Evolutionary conservation across 225 moss, liverwort and hornwort genomes (phyloP).

Genomic region (Neckera pumila): DNA sequence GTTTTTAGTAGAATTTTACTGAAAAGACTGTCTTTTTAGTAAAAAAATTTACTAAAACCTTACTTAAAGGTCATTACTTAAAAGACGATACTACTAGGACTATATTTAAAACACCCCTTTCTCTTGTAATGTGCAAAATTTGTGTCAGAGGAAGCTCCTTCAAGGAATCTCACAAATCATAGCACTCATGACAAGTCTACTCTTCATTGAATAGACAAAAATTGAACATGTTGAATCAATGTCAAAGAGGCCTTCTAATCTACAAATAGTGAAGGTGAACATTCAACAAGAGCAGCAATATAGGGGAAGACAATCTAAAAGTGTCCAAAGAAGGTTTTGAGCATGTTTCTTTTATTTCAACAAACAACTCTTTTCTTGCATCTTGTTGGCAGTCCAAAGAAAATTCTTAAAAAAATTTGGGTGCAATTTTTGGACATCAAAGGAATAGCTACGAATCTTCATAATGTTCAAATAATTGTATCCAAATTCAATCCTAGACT

Average conservation of each 20-base stretch:
- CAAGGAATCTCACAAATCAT: not conserved
- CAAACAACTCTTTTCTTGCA: rapidly evolving
- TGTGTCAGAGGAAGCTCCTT: rapidly evolving
- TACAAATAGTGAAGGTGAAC: not conserved
- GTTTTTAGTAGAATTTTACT: no score
- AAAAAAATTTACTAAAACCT: no score
- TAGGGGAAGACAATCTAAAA: not conserved
- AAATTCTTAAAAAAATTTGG: not conserved
- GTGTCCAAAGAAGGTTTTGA: not conserved
- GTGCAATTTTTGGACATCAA: not conserved
- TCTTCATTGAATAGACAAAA: not conserved
- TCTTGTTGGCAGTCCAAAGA: rapidly evolving
- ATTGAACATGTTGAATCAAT: not conserved
- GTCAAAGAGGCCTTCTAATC: not conserved
- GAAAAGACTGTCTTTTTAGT: no score
- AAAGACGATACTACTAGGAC: no score
- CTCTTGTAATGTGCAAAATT: no score
- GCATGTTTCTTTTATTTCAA: not conserved
- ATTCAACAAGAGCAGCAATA: not conserved
- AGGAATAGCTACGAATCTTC: not conserved
- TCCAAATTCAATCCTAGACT: not conserved
- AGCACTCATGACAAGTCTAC: not conserved
- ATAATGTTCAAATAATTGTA: no score
- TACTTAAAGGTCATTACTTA: no score
- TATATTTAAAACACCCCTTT: no score